Evolutionary conservation across 139 green algal genomes (phyloP), one percentile per base, ranked within the genome.

Genomic region (Chlorella sp.): DNA sequence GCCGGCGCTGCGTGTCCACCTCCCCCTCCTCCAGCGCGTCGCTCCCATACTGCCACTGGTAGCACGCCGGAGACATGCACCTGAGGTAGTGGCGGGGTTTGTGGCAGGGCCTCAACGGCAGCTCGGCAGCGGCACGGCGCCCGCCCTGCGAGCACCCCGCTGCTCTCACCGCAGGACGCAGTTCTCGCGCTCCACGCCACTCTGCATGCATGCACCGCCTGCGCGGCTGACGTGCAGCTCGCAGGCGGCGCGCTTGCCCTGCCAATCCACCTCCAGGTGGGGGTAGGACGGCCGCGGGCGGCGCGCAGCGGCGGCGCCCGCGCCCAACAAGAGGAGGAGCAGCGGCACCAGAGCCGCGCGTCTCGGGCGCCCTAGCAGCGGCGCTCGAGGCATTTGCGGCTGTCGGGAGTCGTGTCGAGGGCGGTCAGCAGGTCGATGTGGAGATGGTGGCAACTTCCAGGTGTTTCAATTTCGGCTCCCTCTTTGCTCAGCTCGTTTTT

Each of bases 1-100:
- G 63, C 4, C 63, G 40, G 25, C 63, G 63, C 21, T 11, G 27
- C 27, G 40, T 55, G 63, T 70, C 63, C 2, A 55, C 63, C 41
- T 70, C 63, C 8, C 63, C 63, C 5, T 70, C 63, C 63, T 70
- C 63, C 63, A 70, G 41, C 7, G 63, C 9, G 41, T 70, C 63
- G 5, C 5, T 21, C 3, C 41, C 63, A 27, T 70, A 70, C 38
- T 55, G 41, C 63, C 41, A 51, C 5, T 14, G 11, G 63, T 70
- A 70, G 41, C 63, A 70, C 27, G 25, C 27, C 12, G 63, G 63
- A 0, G 63, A 70, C 63, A 70, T 40, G 63, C 63, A 70, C 41
- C 63, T 70, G 25, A 46, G 35, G 15, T 3, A 67, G 60, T 7
- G 5, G 33, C 8, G 3, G 56, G 3, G 58, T 5, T 15, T 45